phyloP scores from a whole-genome alignment of 306 rosid genomes.

The Pyrus communis region DNA sequence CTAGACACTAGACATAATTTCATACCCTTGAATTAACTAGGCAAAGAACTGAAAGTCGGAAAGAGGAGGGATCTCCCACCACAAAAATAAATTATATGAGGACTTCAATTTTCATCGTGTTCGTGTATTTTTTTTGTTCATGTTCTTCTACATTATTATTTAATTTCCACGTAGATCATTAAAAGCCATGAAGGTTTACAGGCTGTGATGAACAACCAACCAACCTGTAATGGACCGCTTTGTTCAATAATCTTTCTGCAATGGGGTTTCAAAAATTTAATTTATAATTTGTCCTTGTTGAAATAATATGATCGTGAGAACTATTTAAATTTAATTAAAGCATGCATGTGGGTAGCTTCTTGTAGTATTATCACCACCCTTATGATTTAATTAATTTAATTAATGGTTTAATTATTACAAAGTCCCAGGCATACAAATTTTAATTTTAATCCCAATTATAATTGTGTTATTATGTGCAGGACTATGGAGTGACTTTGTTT shows the following conservation, averaged over 20 bases:
- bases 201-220: slow-evolving; percentile 40
- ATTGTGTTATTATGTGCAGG: slow-evolving; percentile 36
- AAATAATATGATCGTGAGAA: background rate
- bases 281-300: background rate
- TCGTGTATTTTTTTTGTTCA: background rate
- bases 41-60: background rate
- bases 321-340: background rate
- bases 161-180: background rate
- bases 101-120: background rate
- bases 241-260: background rate
- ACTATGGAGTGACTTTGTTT: slow-evolving; percentile 54
- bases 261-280: background rate
- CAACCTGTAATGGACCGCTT: slow-evolving; percentile 31
- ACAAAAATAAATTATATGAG: background rate
- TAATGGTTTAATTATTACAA: background rate
- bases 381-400: background rate
- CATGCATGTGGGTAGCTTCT: background rate
- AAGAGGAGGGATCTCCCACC: background rate
- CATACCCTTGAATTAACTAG: background rate
- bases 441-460: no score
- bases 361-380: background rate
- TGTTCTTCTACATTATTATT: background rate
- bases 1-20: no score
- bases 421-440: background rate
- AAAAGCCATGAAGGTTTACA: slow-evolving; percentile 18